Evolutionary conservation across 1,284 basidiomycete species (phyloP).

Genomic region (Leccinum subrobustum): DNA sequence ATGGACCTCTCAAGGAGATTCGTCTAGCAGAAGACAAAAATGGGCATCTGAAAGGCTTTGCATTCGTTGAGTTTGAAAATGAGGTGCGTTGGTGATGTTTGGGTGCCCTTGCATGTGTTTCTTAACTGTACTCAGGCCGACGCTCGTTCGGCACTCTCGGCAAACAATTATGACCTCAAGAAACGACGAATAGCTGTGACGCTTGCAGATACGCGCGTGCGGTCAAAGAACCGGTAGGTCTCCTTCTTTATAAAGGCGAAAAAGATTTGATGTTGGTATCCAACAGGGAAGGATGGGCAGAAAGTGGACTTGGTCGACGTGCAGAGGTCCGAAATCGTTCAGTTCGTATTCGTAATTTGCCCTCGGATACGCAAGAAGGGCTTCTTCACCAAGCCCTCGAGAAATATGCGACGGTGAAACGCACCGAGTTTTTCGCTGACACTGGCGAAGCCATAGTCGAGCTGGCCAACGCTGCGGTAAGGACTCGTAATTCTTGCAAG

Average conservation of each 20-base stretch:
- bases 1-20: conserved; percentile 78
- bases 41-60: conserved; percentile 81
- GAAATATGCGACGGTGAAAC: conserved; percentile 69
- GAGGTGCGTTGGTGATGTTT: conserved; percentile 48
- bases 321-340: conserved; percentile 69
- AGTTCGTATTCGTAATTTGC: conserved; percentile 75
- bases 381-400: conserved; percentile 86
- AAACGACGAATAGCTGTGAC: conserved; percentile 85
- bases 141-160: conserved; percentile 68
- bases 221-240: conserved; percentile 51
- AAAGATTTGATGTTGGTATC: background rate
- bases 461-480: conserved; percentile 69
- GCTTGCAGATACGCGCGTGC: conserved; percentile 71
- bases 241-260: background rate
- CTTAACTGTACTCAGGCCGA: conserved; percentile 48
- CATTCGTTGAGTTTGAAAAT: conserved; percentile 89
- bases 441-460: conserved; percentile 75
- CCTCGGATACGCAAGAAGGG: conserved; percentile 76
- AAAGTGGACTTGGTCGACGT: conserved; percentile 55
- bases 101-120: background rate
- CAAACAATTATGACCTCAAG: conserved; percentile 86
- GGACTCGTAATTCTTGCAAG: conserved; percentile 26
- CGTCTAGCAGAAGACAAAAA: conserved; percentile 75
- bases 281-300: conserved; percentile 42
- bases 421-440: conserved; percentile 74